Base-by-base conservation (phyloP, 306 rosid species). In the Cicer judaicum region DNA sequence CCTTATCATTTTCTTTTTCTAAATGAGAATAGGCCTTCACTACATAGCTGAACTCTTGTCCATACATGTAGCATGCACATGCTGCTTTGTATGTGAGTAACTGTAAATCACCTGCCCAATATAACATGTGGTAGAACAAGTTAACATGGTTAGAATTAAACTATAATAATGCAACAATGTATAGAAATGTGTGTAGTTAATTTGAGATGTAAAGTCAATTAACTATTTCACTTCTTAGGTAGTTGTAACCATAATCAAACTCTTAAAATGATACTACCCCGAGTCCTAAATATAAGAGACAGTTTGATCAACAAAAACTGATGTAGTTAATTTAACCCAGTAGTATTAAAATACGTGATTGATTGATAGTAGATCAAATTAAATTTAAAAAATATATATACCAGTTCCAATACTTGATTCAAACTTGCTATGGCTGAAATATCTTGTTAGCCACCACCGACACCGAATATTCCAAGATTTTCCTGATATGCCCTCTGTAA, bases 61-160 rank as follows among this genome's bases (percentile, higher is more conserved):
- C 97, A 56, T 88, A 93, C 77, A 93, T 85, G 78, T 89, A 88
- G 1, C 83, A 74, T 61, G 89, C 96, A 69, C 90, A 84, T 11
- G 94, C 90, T 41, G 97, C 96, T 89, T 93, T 93, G 81, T 86
- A 89, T 18, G 96, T 48, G 48, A 87, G 46, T 16, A 89, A 83
- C 81, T 83, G 85, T 86, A 89, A 73, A 79, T 88, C 85, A 82
- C 93, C 98, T 89, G 94, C 63, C 39, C 59, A 81, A 84, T 49
- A 79, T 19, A 43, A 77, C 66, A 80, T 18, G 55, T 29, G 36
- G 19, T n/a, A 64, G 43, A 77, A 68, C 14, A 50, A 5, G 60
- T 65, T 42, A 29, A 15, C 43, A 46, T 70, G 40, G 49, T 40
- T 47, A 40, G 40, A 18, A 42, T 49, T 67, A 47, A 52, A 29